Percentiles rank a stretch among this genome's conserved stretches.
phyloP scores from a whole-genome alignment of 805 yeast genomes.

The Sporopachydermia quercuum region DNA sequence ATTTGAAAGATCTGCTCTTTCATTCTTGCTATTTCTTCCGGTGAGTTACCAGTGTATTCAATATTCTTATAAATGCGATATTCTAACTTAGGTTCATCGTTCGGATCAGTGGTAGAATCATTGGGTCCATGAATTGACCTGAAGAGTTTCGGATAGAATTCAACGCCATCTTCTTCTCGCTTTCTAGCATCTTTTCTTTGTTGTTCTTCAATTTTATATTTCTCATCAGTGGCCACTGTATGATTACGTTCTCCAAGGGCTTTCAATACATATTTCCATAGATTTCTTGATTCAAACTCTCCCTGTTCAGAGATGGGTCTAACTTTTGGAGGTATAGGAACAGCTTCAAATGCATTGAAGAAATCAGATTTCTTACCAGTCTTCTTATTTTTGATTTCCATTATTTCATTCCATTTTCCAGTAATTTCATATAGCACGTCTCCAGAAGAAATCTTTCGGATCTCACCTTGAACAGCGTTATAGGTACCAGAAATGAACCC shows the following conservation, averaged over 20 bases:
- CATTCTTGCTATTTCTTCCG: slow-evolving; percentile 28
- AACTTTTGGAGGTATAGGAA: slow-evolving; percentile 47
- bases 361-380: slow-evolving; percentile 35
- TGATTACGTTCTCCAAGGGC: slow-evolving; percentile 78
- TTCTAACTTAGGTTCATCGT: slow-evolving; percentile 35
- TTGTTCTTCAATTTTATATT: slow-evolving; percentile 71
- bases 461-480: slow-evolving; percentile 70
- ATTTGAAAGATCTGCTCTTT: slow-evolving; percentile 42
- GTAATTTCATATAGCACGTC: slow-evolving; percentile 48
- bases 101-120: slow-evolving; percentile 15
- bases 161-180: slow-evolving; percentile 64
- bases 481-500: slow-evolving; percentile 90
- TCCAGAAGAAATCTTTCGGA: slow-evolving; percentile 36
- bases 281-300: slow-evolving; percentile 59
- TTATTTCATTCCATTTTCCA: slow-evolving; percentile 90
- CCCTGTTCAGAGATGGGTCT: slow-evolving; percentile 74
- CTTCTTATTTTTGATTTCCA: slow-evolving; percentile 45
- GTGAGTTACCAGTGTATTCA: slow-evolving; percentile 27
- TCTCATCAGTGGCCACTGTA: slow-evolving; percentile 73
- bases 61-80: slow-evolving; percentile 53
- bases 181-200: slow-evolving; percentile 66
- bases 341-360: slow-evolving; percentile 45
- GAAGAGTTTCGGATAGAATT: slow-evolving; percentile 71
- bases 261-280: slow-evolving; percentile 73
- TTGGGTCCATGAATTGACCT: slow-evolving; percentile 24